Evolutionary conservation across 129 eudicot genomes (phyloP), one percentile per base, ranked within the genome.

Genomic region (Saussurea involucrata): DNA sequence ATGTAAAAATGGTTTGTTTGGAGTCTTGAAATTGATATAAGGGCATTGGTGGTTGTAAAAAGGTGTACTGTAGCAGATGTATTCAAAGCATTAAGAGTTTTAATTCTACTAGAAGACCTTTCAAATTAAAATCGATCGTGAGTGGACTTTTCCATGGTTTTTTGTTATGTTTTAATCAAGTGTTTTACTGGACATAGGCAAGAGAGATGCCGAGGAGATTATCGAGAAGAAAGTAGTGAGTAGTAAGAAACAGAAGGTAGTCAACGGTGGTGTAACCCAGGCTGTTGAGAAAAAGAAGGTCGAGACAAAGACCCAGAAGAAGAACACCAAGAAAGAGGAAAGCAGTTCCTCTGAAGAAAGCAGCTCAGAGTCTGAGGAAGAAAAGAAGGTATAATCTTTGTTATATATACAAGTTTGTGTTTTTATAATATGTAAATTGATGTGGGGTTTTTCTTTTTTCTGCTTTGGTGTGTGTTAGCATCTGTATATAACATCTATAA

Each of bases 171-270:
- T 74, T 66, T 72, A 18, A 21, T 63, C 18, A 27, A 31, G 49
- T 42, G 31, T 20, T 61, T 29, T 10, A 22, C 22, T 64, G 4
- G 12, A 28, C 68, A 27, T 29, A 81, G 84, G 84, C 32, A 81
- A 81, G 69, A 81, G 84, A 75, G 80, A 74, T 31, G 84, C 84
- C 9, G 80, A 81, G 32, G 80, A 81, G 84, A 68, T 60, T 15
- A 46, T 81, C 4, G 84, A 74, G 80, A 81, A 81, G 57, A 10
- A 81, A 29, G 60, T 75, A 4, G 80, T 55, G n/a, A 81, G 75
- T 22, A 61, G 76, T 8, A 81, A 81, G 78, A 81, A 81, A 55
- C 84, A 81, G 71, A 81, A 81, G 71, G 8, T 74, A 37, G 80
- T 58, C 66, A 75, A 74, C 6, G 80, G 80, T 8, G 84, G 66